Percentiles rank a stretch among this genome's conserved stretches.
Conservation (phyloP, 1,284 basidiomycete species). For the Vanrija sp. region DNA sequence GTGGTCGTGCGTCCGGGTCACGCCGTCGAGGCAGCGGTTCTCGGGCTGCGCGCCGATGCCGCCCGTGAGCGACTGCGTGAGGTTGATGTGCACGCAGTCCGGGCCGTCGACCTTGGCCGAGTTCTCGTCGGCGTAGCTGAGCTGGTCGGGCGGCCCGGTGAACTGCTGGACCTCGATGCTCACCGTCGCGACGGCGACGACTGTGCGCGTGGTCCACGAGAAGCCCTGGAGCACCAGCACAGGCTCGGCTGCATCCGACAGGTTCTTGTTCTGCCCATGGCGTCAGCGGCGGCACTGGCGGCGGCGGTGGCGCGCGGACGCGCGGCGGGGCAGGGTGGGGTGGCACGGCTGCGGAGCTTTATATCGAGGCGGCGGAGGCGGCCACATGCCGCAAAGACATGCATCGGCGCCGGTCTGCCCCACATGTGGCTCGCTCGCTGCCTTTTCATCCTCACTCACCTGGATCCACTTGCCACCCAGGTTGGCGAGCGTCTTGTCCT, state of each 20-base stretch:
- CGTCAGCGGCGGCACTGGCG: too few species aligned
- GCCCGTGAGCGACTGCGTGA: constrained; percentile 5
- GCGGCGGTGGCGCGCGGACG: too few species aligned
- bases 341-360: too few species aligned
- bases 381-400: too few species aligned
- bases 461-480: constrained; percentile 3
- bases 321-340: too few species aligned
- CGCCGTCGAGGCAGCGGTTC: constrained; percentile 4
- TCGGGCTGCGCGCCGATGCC: constrained; percentile 9
- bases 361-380: too few species aligned
- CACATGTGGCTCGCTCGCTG: too few species aligned
- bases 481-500: constrained; percentile 4
- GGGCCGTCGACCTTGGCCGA: not conserved
- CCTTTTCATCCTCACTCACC: not conserved
- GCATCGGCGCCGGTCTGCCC: too few species aligned
- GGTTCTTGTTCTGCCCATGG: constrained; percentile 4
- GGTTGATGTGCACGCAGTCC: not conserved
- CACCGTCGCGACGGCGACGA: constrained; percentile 1
- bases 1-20: constrained; percentile 4
- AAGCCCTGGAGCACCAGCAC: constrained; percentile 10
- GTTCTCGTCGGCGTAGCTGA: not conserved
- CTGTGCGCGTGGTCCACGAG: constrained; percentile 4
- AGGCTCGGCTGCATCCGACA: constrained; percentile 4
- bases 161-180: constrained; percentile 5
- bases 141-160: not conserved